Percentiles rank a stretch among this genome's conserved stretches.
phyloP scores from a whole-genome alignment of 2,329 filamentous ascomycete species.

The Tolypocladium pustulatum region DNA sequence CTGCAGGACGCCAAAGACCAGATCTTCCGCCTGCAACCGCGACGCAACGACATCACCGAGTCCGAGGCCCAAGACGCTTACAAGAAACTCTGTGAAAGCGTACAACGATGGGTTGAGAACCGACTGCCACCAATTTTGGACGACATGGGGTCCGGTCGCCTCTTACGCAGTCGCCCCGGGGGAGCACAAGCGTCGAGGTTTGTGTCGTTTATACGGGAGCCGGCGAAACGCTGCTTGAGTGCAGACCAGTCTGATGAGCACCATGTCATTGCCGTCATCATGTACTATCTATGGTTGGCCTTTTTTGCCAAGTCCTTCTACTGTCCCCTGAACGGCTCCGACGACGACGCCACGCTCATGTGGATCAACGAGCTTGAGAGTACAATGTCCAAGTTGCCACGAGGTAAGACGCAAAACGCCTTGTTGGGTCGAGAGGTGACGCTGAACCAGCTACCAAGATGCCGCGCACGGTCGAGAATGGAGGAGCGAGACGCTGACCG shows the following conservation, averaged over 20 bases:
- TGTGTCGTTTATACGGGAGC: slow-evolving; percentile 22
- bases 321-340: slow-evolving; percentile 21
- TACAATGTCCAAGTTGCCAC: slow-evolving; percentile 21
- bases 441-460: slow-evolving; percentile 13
- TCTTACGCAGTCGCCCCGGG: slow-evolving; percentile 12
- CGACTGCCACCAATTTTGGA: slow-evolving; percentile 20
- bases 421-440: not conserved
- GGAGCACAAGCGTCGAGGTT: slow-evolving; percentile 18
- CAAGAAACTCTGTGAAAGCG: slow-evolving; percentile 18
- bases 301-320: slow-evolving; percentile 26
- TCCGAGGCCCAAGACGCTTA: slow-evolving; percentile 23
- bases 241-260: slow-evolving; percentile 22
- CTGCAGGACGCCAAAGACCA: slow-evolving; percentile 20
- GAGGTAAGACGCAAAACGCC: slow-evolving; percentile 12
- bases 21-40: slow-evolving; percentile 20
- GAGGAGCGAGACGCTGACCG: slow-evolving; percentile 25
- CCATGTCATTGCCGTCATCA: slow-evolving; percentile 23
- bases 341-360: slow-evolving; percentile 16
- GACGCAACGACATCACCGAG: slow-evolving; percentile 24
- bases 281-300: slow-evolving; percentile 25
- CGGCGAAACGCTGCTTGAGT: slow-evolving; percentile 20
- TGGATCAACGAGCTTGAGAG: slow-evolving; percentile 23
- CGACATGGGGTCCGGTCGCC: slow-evolving; percentile 17
- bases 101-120: slow-evolving; percentile 26
- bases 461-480: slow-evolving; percentile 23